Evolutionary conservation across 164 flowering plant species (phyloP).

Genomic region (Berberis thunbergii): DNA sequence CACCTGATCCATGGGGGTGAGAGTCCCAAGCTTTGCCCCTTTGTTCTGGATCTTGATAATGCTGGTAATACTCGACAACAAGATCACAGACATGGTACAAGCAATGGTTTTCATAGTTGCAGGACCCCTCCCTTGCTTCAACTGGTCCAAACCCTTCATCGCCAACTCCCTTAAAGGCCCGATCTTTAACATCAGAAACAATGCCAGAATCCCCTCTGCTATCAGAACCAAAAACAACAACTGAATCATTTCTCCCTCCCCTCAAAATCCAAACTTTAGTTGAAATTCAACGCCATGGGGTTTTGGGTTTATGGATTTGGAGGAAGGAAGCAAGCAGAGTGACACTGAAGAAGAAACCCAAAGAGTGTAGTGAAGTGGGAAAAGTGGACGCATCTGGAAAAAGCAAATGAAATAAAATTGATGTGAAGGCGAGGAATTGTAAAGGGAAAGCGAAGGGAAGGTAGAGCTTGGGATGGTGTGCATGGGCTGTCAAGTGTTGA

Average conservation of each 20-base stretch:
- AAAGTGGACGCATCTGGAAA: neutral
- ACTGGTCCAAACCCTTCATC: slow-evolving; percentile 74
- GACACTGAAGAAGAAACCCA: no score
- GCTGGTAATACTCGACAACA: slow-evolving; percentile 57
- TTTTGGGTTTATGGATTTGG: neutral
- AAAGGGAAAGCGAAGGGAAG: neutral
- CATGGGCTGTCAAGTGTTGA: no score
- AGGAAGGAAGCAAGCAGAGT: no score
- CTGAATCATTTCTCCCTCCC: slow-evolving; percentile 51
- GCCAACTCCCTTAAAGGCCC: slow-evolving; percentile 88
- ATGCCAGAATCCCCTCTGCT: slow-evolving; percentile 62
- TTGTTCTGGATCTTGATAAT: slow-evolving; percentile 91
- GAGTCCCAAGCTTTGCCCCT: slow-evolving; percentile 83
- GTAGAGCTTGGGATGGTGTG: no score
- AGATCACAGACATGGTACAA: slow-evolving; percentile 70
- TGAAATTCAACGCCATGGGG: neutral
- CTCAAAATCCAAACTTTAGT: neutral
- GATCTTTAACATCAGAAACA: slow-evolving; percentile 69
- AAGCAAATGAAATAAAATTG: neutral
- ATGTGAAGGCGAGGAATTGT: neutral
- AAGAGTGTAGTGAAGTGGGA: neutral
- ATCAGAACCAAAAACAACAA: slow-evolving; percentile 67
- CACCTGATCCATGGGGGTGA: slow-evolving; percentile 99
- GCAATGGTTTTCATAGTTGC: slow-evolving; percentile 86
- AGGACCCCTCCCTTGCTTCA: slow-evolving; percentile 77